phyloP scores from a whole-genome alignment of 371 early-diverging fungal species.

The Haplosporangium sp. region DNA sequence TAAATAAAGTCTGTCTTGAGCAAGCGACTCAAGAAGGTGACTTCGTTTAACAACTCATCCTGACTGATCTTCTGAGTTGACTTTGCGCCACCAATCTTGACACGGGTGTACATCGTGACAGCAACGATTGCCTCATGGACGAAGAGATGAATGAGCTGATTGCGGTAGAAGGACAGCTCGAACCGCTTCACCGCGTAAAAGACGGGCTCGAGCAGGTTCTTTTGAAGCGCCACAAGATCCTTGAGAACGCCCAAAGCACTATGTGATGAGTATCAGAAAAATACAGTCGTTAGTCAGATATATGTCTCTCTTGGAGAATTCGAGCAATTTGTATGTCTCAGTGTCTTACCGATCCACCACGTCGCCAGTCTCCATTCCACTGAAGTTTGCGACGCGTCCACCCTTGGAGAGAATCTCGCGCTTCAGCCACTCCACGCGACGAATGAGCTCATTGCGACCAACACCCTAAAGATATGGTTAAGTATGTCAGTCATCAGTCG shows the following conservation, averaged over 20 bases:
- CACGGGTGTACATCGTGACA: slow-evolving; percentile 81
- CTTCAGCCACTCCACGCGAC: slow-evolving; percentile 85
- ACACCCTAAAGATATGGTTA: slow-evolving; percentile 63
- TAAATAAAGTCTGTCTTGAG: slow-evolving; percentile 90
- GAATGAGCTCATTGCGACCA: slow-evolving; percentile 83
- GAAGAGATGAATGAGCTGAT: slow-evolving; percentile 88
- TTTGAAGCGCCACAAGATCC: slow-evolving; percentile 81
- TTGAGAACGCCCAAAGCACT: slow-evolving; percentile 76
- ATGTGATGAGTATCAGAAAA: slow-evolving; percentile 45
- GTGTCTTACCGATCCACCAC: slow-evolving; percentile 70
- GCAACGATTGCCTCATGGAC: slow-evolving; percentile 85
- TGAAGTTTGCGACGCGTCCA: slow-evolving; percentile 87
- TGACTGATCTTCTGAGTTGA: slow-evolving; percentile 66
- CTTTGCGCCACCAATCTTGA: slow-evolving; percentile 81
- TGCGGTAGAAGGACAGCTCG: slow-evolving; percentile 87
- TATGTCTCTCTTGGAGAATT: not conserved
- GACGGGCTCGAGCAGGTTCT: slow-evolving; percentile 86
- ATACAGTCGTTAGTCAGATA: slow-evolving; percentile 8
- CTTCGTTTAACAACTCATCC: slow-evolving; percentile 70
- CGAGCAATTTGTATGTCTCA: no score
- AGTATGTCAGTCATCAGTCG: not conserved
- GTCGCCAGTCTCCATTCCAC: slow-evolving; percentile 72
- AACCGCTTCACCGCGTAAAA: slow-evolving; percentile 89
- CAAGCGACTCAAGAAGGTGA: slow-evolving; percentile 81
- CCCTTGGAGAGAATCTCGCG: slow-evolving; percentile 76